These are phyloP conservation scores for Stevia rebaudiana DNA, from an alignment of 140 eudicot genomes.

Conservation along the genomic window DNA sequence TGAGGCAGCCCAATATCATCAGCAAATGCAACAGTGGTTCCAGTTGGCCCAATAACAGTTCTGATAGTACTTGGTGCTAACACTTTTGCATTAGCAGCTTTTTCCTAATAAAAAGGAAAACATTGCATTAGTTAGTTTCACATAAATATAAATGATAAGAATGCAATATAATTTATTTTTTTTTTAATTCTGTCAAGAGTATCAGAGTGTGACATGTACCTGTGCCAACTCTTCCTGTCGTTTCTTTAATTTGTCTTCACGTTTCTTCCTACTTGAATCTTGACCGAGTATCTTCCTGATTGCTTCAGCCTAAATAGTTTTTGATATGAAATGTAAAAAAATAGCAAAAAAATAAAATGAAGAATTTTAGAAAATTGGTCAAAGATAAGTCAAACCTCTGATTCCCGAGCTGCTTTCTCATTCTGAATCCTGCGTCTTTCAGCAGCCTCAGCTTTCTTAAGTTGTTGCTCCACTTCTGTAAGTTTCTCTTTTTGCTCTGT, in stretches of 20 bases:
- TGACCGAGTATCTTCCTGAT: conserved; percentile 95
- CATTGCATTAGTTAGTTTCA: not conserved
- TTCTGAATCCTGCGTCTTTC: conserved; percentile 82
- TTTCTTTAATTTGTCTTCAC: conserved; percentile 88
- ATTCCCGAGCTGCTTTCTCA: conserved; percentile 92
- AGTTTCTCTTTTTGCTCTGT: conserved; percentile 85
- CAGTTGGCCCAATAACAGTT: conserved; percentile 66
- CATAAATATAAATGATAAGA: not conserved
- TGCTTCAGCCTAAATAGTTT: conserved; percentile 76
- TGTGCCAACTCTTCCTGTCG: conserved; percentile 92
- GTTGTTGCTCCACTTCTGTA: conserved; percentile 82
- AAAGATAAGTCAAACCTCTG: conserved; percentile 51
- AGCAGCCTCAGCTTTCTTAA: conserved; percentile 94
- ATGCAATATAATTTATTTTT: not conserved
- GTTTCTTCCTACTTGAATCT: conserved; percentile 88
- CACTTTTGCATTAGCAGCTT: conserved; percentile 57
- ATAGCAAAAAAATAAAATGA: not conserved
- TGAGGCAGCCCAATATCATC: conserved; percentile 73
- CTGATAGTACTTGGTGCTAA: conserved; percentile 65
- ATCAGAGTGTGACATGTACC: conserved; percentile 31
- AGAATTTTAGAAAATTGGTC: not conserved
- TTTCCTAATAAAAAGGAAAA: conserved; percentile 43
- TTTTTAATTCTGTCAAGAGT: not conserved
- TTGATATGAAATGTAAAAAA: not conserved
- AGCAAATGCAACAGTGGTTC: conserved; percentile 79